Evolutionary conservation across 2,329 filamentous ascomycete species (phyloP).

Genomic region (Septoria petroselini): DNA sequence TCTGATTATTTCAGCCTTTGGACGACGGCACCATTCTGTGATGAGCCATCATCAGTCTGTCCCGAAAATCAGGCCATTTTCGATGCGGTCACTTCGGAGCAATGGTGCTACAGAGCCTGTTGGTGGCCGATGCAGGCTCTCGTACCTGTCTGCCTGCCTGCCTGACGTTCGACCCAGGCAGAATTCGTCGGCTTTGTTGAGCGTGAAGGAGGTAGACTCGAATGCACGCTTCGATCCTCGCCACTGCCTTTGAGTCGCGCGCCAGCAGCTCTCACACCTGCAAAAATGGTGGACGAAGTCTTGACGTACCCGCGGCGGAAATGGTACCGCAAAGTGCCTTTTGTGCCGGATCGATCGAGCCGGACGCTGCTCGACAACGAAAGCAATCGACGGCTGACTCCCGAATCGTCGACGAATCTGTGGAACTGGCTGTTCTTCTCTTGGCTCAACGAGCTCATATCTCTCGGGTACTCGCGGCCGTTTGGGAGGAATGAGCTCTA

Average conservation of each 20-base stretch:
- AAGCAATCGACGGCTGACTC: constrained; percentile 3
- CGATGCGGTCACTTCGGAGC: not conserved
- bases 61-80: too few relatives aligned
- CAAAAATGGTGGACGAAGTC: not conserved
- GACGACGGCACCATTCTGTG: not conserved
- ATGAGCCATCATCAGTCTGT: too few relatives aligned
- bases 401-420: not conserved
- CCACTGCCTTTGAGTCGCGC: too few relatives aligned
- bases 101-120: too few relatives aligned
- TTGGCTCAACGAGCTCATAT: constrained; percentile 9
- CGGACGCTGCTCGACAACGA: not conserved
- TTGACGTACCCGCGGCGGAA: constrained; percentile 7
- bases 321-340: constrained; percentile 3
- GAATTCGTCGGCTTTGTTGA: too few relatives aligned
- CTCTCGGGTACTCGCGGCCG: constrained; percentile 7
- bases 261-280: not conserved
- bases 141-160: too few relatives aligned
- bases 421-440: constrained; percentile 7
- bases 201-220: too few relatives aligned
- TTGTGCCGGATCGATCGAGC: not conserved
- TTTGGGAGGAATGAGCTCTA: not conserved
- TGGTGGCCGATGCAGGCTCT: too few relatives aligned
- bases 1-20: not conserved
- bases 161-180: too few relatives aligned
- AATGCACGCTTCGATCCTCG: too few relatives aligned